Percentiles rank a stretch among this genome's conserved stretches.
Evolutionary conservation across 345 rosid genomes (phyloP).

Genomic region (Camelina hispida): DNA sequence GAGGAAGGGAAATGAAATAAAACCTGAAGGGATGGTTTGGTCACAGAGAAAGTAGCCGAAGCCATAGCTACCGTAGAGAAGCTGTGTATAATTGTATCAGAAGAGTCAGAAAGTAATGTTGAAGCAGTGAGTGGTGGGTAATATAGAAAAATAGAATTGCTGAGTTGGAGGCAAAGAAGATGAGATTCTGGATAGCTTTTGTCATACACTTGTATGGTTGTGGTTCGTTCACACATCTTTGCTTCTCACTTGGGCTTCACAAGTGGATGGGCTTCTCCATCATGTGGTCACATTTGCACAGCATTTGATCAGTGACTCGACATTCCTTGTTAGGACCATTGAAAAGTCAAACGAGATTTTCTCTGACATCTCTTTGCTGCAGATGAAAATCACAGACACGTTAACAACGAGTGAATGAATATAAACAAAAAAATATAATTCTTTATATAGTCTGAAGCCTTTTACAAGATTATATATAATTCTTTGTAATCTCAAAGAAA

Average conservation of each 20-base stretch:
- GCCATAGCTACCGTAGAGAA: conserved; percentile 59
- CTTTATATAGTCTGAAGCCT: conserved; percentile 15
- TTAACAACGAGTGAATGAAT: not conserved
- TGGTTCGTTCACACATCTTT: conserved; percentile 38
- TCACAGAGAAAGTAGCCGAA: conserved; percentile 86
- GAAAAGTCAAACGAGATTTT: conserved; percentile 1
- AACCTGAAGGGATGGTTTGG: conserved; percentile 92
- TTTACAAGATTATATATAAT: not conserved
- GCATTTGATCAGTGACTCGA: conserved; percentile 53
- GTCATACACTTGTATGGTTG: conserved; percentile 43
- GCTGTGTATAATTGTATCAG: conserved; percentile 28
- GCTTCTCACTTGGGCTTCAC: conserved; percentile 46
- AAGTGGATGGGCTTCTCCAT: conserved; percentile 43
- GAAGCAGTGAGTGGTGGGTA: conserved; percentile 35
- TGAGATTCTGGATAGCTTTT: conserved; percentile 90
- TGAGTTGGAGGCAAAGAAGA: conserved; percentile 56
- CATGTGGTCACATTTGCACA: conserved; percentile 39
- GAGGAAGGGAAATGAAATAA: not conserved
- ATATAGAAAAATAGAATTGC: conserved; percentile 34
- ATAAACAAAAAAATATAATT: not conserved
- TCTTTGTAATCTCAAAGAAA: not conserved
- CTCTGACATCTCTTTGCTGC: conserved; percentile 33
- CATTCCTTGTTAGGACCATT: conserved; percentile 35
- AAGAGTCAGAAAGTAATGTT: conserved; percentile 31
- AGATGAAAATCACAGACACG: conserved; percentile 17